Conservation (phyloP, 2,329 filamentous ascomycete species). For the Aspergillus fijiensis region DNA sequence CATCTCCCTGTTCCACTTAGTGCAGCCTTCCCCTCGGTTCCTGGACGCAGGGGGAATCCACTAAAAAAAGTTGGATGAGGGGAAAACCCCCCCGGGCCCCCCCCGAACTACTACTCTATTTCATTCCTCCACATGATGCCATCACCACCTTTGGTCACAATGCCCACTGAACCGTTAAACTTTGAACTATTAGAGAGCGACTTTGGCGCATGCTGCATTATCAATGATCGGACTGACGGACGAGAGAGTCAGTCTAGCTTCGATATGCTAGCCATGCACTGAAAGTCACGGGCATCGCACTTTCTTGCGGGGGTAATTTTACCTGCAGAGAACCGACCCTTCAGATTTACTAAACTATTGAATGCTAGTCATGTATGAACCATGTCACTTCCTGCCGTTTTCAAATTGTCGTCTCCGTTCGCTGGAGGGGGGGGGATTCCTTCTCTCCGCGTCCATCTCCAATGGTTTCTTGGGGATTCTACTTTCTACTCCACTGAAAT, state of each 20-base stretch:
- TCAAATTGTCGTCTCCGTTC: background rate
- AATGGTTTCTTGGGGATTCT: background rate
- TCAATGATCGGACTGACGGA: background rate
- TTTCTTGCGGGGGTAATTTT: background rate
- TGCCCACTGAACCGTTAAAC: background rate
- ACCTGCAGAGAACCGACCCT: background rate
- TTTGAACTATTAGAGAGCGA: background rate
- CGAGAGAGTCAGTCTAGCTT: too few relatives aligned
- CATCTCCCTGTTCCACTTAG: background rate
- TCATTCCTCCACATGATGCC: slow-evolving; percentile 17
- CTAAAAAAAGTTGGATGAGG: background rate
- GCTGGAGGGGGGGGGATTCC: background rate
- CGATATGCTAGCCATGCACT: background rate
- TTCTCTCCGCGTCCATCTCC: background rate
- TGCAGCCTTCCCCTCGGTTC: background rate
- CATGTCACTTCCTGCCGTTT: slow-evolving; percentile 6
- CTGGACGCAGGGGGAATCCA: slow-evolving; percentile 1
- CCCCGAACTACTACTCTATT: background rate
- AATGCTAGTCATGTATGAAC: background rate
- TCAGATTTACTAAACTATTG: background rate
- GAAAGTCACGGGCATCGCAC: background rate
- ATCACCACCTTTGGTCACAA: slow-evolving; percentile 20
- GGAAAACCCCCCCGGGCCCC: background rate
- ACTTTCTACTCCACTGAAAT: background rate
- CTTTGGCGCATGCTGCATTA: background rate